Percentiles rank a stretch among this genome's conserved stretches.
These are phyloP conservation scores for Citrus australasica DNA, from an alignment of 345 rosid genomes.

Conservation along the genomic window DNA sequence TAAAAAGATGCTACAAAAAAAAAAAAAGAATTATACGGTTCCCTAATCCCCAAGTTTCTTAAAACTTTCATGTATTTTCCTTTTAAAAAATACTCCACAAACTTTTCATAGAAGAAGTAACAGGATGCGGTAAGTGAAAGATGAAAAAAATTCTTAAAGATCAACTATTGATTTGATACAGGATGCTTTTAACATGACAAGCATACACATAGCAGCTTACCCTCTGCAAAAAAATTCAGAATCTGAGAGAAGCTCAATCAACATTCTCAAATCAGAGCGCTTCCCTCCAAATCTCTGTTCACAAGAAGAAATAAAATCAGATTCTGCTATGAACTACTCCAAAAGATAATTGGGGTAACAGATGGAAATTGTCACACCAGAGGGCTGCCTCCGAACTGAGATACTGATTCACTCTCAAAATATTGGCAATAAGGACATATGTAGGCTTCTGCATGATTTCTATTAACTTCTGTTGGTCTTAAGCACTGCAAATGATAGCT, in stretches of 20 bases:
- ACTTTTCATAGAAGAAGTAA: not conserved
- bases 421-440: slow-evolving; percentile 47
- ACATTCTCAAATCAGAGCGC: slow-evolving; percentile 31
- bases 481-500: slow-evolving; percentile 66
- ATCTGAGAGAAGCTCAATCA: slow-evolving; percentile 38
- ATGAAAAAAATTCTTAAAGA: not conserved
- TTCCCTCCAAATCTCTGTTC: slow-evolving; percentile 37
- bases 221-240: slow-evolving; percentile 38
- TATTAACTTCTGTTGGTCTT: slow-evolving; percentile 20
- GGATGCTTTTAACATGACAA: not conserved
- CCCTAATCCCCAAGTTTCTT: not conserved
- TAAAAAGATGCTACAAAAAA: not conserved
- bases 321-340: not conserved
- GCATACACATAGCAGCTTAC: slow-evolving; percentile 26
- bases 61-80: not conserved
- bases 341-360: not conserved
- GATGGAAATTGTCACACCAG: slow-evolving; percentile 32
- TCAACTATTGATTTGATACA: not conserved
- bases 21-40: not conserved
- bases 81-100: not conserved
- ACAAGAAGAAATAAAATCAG: slow-evolving; percentile 17
- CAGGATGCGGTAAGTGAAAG: not conserved
- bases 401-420: slow-evolving; percentile 20
- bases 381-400: slow-evolving; percentile 22
- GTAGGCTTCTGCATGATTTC: slow-evolving; percentile 21